phyloP scores from a whole-genome alignment of 306 rosid species.

The Cicer yamashitae region DNA sequence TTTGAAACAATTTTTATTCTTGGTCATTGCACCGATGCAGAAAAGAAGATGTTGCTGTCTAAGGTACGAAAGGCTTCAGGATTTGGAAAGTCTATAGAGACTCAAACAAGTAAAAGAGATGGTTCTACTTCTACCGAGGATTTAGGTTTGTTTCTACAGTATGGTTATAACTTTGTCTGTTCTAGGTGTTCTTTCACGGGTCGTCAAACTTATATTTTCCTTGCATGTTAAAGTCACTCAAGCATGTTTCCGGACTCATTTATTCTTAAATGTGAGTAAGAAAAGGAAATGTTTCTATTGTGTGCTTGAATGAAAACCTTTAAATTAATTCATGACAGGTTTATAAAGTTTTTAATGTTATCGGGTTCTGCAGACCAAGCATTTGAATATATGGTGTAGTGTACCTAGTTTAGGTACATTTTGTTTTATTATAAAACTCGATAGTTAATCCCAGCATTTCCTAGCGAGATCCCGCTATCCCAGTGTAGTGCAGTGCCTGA shows the following conservation, averaged over 20 bases:
- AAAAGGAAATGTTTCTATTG: slow-evolving; percentile 7
- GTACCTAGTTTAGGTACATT: slow-evolving; percentile 16
- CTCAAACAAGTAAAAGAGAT: slow-evolving; percentile 60
- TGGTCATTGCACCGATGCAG: slow-evolving; percentile 54
- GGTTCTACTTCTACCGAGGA: slow-evolving; percentile 84
- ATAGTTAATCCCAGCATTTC: too few species aligned
- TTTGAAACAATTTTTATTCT: slow-evolving; percentile 35
- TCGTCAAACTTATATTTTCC: slow-evolving; percentile 26
- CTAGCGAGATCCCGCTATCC: too few species aligned
- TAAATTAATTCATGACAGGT: not conserved
- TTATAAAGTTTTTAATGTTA: slow-evolving; percentile 9
- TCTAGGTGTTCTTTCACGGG: not conserved
- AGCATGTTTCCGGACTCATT: slow-evolving; percentile 20
- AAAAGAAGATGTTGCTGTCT: slow-evolving; percentile 86
- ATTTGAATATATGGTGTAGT: slow-evolving; percentile 17
- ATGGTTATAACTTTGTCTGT: slow-evolving; percentile 16
- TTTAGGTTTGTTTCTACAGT: slow-evolving; percentile 63
- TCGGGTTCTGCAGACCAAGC: slow-evolving; percentile 9
- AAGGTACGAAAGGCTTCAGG: slow-evolving; percentile 85
- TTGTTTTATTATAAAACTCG: slow-evolving; percentile 12
- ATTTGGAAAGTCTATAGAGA: slow-evolving; percentile 59
- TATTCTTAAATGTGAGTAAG: slow-evolving; percentile 15
- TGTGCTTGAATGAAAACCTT: not conserved
- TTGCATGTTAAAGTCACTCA: slow-evolving; percentile 23
- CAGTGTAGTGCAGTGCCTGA: too few species aligned